phyloP scores from a whole-genome alignment of 2,329 filamentous ascomycete species.

The Hawksworthiomyces lignivorus region DNA sequence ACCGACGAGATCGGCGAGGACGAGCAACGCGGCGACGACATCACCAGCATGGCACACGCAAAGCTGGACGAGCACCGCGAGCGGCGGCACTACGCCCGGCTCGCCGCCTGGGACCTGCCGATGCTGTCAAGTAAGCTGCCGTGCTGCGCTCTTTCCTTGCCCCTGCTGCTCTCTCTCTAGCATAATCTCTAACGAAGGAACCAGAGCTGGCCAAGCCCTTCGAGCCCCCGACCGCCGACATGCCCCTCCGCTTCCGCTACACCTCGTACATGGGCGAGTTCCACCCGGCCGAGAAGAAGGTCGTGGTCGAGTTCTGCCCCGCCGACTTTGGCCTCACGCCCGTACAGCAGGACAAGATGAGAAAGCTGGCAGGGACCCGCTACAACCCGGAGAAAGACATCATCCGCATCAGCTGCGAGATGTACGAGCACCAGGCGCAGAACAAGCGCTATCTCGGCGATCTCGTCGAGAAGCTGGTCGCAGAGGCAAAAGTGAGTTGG shows the following conservation, averaged over 20 bases:
- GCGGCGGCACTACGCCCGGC: constrained; percentile 76
- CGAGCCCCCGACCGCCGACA: constrained; percentile 54
- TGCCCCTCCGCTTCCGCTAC: constrained; percentile 87
- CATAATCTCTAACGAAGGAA: constrained; percentile 11
- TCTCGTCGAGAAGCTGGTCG: constrained; percentile 63
- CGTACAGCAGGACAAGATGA: constrained; percentile 68
- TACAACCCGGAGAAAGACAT: constrained; percentile 80
- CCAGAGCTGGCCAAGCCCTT: constrained; percentile 80
- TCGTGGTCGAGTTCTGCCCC: constrained; percentile 83
- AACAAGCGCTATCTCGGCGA: constrained; percentile 95
- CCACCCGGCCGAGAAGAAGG: constrained; percentile 87
- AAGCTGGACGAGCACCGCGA: constrained; percentile 87
- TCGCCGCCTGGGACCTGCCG: constrained; percentile 94
- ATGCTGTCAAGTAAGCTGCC: constrained; percentile 74
- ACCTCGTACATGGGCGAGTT: constrained; percentile 92
- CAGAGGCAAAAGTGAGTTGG: constrained; percentile 56
- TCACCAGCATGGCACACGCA: constrained; percentile 72
- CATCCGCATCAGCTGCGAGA: constrained; percentile 85
- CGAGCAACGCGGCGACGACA: constrained; percentile 72
- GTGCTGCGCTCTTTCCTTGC: not conserved
- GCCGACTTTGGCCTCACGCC: constrained; percentile 62
- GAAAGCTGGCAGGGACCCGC: constrained; percentile 76
- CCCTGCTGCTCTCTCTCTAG: not conserved
- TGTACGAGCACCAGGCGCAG: constrained; percentile 80
- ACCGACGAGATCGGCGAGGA: constrained; percentile 48